Base-by-base conservation (phyloP, 2,329 filamentous ascomycete species). In the Penicillium olsonii region DNA sequence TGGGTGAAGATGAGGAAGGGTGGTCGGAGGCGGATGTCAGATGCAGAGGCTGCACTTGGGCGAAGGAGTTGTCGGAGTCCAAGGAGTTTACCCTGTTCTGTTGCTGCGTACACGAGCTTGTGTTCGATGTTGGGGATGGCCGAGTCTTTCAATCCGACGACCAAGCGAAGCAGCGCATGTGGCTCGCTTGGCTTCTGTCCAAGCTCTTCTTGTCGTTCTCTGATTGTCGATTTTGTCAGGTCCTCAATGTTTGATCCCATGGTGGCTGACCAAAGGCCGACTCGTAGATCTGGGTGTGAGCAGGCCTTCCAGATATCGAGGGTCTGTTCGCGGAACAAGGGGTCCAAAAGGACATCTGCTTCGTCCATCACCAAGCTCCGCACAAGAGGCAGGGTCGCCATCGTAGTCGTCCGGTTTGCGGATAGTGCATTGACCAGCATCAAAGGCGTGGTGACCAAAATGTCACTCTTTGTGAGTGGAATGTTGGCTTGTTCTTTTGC, bases 1-100 rank as follows among this genome's bases (percentile, higher is more conserved):
- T 99, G 94, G 0, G 92, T 94, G 70, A 99, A 99, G 52, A 99
- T 87, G 5, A 99, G 80, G 73, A 96, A 96, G 0, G 94, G 94
- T 0, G 94, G 90, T 1, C 89, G 84, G 38, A 97, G 78, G 2
- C 76, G 72, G 7, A 76, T 70, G 44, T 69, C 65, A 12, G 69
- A 62, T 1, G 68, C 77, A 31, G 67, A 53, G 6, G 83, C 78
- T 9, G 82, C 79, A 0, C 84, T 78, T 0, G 92, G 92, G 60
- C 90, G 91, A 1, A 97, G 79, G 24, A 99, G 82, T 66, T 97
- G 91, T 38, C 94, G 87, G 11, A 99, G 80, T 6, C 90, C 92
- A 46, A 96, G 84, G 24, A 99, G 84, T 68, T 99, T 99, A 52
- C 94, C 94, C 63, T 90, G 85, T 69, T 99, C 94, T 5, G 88